Evolutionary conservation across 768 basidiomycete species (phyloP).

Genomic region (Mrakia frigida): DNA sequence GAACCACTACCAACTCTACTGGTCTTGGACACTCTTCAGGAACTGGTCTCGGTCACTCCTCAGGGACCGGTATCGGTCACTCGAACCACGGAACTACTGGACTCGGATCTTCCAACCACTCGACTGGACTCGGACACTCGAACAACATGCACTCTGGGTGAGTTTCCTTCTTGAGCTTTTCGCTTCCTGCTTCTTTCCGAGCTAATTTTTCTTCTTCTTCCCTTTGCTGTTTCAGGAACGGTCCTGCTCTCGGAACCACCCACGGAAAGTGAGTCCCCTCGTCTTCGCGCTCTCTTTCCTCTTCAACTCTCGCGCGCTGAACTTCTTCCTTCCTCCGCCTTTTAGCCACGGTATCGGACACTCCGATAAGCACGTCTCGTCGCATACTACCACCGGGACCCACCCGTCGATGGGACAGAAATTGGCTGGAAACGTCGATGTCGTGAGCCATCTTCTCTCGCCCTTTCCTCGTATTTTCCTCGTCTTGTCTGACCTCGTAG

Average conservation of each 20-base stretch:
- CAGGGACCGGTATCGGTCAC: not conserved
- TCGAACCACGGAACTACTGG: slow-evolving; percentile 3
- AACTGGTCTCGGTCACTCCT: not conserved
- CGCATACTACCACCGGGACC: not conserved
- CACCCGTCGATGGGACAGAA: not conserved
- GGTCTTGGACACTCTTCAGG: not conserved
- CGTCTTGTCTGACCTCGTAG: not conserved
- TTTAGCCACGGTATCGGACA: not conserved
- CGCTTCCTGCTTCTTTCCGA: too few species aligned
- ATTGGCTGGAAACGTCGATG: not conserved
- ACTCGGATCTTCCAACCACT: not conserved
- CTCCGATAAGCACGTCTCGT: not conserved
- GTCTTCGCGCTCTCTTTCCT: too few species aligned
- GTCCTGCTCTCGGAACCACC: too few species aligned
- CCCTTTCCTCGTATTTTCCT: not conserved
- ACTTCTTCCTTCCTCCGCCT: not conserved
- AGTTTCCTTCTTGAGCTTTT: not conserved
- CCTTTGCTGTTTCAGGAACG: too few species aligned
- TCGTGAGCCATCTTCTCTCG: not conserved
- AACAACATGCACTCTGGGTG: not conserved
- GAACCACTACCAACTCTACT: not conserved
- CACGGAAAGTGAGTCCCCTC: too few species aligned
- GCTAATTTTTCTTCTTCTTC: too few species aligned
- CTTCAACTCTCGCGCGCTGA: not conserved
- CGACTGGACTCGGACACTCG: not conserved